Evolutionary conservation across 306 rosid species (phyloP), one percentile per base, ranked within the genome.

Genomic region (Mimosa pudica): DNA sequence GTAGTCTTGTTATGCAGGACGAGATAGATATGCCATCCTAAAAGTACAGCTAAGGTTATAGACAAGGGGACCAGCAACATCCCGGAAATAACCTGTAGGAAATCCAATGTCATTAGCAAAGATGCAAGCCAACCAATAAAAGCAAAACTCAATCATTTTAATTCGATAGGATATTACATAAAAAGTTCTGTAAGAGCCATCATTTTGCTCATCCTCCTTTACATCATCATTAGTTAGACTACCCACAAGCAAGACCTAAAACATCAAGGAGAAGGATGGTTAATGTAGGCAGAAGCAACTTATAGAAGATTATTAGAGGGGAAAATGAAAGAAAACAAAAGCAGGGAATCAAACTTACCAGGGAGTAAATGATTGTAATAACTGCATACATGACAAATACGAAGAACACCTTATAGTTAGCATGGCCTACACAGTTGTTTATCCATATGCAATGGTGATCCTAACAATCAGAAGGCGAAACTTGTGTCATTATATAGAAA

Each of bases 381-480:
- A 88, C 98, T 57, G 99, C 97, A 90, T 93, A 90, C 80, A 87
- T 76, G 78, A 95, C 89, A 44, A 89, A 95, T 86, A 91, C 69
- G 86, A 95, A 90, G 92, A 95, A 95, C 82, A 77, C 86, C 87
- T 91, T 93, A 71, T 95, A 95, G 93, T 95, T 95, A 83, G 90
- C 91, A 86, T 91, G 98, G 84, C 99, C 99, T 0, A 95, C 92
- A 8, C 99, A 95, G 75, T 95, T 95, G 82, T 91, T 90, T 79
- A 95, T 95, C 99, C 99, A 95, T 84, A 93, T 90, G 88, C 99
- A 95, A 75, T 95, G 99, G 76, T 95, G 99, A 84, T 95, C 99
- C 98, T 94, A 86, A 72, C 82, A 94, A 84, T 81, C 84, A 88
- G 76, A 57, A 80, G 80, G 77, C 76, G 82, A 77, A 20, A 84